These are phyloP conservation scores for Phytophthora pinifolia DNA, from an alignment of 352 stramenopile genomes.

Conservation along the genomic window DNA sequence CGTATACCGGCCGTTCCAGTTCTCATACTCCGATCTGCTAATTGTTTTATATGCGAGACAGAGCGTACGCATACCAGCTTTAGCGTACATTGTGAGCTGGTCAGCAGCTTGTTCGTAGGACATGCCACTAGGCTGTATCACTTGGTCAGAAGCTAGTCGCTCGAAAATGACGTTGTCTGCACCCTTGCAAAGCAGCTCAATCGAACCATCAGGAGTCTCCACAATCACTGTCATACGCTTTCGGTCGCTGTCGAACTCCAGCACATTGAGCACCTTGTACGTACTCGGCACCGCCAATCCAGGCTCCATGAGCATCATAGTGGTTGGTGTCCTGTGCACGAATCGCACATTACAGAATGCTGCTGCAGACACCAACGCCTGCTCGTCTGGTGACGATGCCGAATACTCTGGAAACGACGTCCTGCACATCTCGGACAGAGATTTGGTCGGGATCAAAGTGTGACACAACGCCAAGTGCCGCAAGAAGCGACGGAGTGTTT, in stretches of 20 bases:
- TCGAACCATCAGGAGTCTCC: conserved; percentile 56
- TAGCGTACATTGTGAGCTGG: conserved; percentile 68
- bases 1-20: conserved; percentile 62
- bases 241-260: conserved; percentile 97
- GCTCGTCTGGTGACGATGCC: conserved; percentile 80
- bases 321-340: conserved; percentile 66
- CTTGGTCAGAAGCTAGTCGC: conserved; percentile 45
- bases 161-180: conserved; percentile 84
- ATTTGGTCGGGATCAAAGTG: conserved; percentile 74
- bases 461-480: conserved; percentile 82
- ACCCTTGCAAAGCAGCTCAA: conserved; percentile 77
- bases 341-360: conserved; percentile 80
- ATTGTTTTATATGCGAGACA: conserved; percentile 73
- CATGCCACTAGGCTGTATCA: conserved; percentile 20
- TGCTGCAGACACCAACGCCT: conserved; percentile 73
- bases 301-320: conserved; percentile 56
- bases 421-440: conserved; percentile 70
- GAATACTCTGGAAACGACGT: conserved; percentile 77
- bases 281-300: conserved; percentile 36
- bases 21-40: conserved; percentile 43
- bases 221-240: conserved; percentile 98
- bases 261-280: conserved; percentile 92
- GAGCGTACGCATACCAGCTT: conserved; percentile 77
- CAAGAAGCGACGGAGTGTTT: conserved; percentile 60
- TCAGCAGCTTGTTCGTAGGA: conserved; percentile 28